phyloP scores from a whole-genome alignment of 2,329 filamentous ascomycete species.

The Diaporthe helianthi region DNA sequence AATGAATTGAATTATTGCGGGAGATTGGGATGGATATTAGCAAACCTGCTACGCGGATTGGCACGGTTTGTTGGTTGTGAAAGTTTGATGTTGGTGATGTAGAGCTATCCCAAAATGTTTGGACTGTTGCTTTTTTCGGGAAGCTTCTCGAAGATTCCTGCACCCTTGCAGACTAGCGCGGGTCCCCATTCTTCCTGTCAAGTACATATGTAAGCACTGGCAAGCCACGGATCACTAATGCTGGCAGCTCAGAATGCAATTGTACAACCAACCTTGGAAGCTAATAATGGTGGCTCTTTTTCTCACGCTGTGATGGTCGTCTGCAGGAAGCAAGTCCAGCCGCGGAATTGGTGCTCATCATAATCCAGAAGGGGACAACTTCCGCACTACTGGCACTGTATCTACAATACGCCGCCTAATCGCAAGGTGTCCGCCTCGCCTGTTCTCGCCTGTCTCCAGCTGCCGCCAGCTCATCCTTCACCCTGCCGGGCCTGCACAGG shows the following conservation, averaged over 20 bases:
- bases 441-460: background rate
- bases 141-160: constrained; percentile 48
- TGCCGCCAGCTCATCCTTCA: constrained; percentile 8
- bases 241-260: constrained; percentile 2
- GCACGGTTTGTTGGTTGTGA: constrained; percentile 10
- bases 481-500: constrained; percentile 10
- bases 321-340: constrained; percentile 1
- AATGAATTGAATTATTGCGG: constrained; percentile 14
- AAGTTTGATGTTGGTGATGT: background rate
- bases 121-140: constrained; percentile 39
- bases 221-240: background rate
- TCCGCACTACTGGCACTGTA: background rate
- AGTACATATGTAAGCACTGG: background rate
- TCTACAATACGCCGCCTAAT: background rate
- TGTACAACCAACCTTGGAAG: background rate
- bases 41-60: constrained; percentile 1
- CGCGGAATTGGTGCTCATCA: constrained; percentile 10
- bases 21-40: background rate
- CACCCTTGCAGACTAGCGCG: constrained; percentile 40
- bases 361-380: background rate
- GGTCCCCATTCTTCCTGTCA: constrained; percentile 23
- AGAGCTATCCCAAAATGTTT: constrained; percentile 16
- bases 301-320: constrained; percentile 11
- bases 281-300: background rate
- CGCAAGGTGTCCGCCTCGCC: background rate